Percentiles rank a stretch among this genome's conserved stretches.
Evolutionary conservation across 768 basidiomycete genomes (phyloP).

Genomic region (Trametes elegans): DNA sequence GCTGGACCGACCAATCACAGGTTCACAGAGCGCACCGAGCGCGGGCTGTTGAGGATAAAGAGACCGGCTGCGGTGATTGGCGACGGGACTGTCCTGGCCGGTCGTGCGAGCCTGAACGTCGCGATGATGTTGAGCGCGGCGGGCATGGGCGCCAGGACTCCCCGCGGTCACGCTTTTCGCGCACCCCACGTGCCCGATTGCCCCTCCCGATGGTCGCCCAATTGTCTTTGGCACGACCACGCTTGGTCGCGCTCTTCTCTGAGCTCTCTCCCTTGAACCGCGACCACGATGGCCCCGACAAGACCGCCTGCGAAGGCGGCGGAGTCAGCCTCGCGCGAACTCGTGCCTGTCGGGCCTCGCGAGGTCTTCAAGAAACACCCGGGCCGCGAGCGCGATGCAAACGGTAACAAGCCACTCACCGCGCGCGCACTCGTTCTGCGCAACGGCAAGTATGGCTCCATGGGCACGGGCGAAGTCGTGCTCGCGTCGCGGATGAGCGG

Average conservation of each 20-base stretch:
- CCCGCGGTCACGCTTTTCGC: neutral
- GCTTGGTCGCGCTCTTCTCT: no score
- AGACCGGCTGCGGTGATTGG: neutral
- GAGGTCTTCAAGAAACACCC: constrained; percentile 40
- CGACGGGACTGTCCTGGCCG: neutral
- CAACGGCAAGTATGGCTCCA: constrained; percentile 71
- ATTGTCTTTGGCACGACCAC: no score
- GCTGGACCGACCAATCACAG: neutral
- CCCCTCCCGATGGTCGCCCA: no score
- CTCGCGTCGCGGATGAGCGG: constrained; percentile 61
- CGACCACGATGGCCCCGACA: constrained; percentile 22
- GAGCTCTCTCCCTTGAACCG: no score
- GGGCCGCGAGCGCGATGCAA: constrained; percentile 42
- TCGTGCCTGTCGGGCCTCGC: constrained; percentile 55
- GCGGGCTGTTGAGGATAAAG: neutral
- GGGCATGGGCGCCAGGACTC: neutral
- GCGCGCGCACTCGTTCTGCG: constrained; percentile 71
- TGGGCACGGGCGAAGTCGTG: constrained; percentile 67
- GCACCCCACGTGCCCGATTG: no score
- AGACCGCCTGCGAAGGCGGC: constrained; percentile 8
- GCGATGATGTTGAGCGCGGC: no score
- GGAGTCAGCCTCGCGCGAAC: constrained; percentile 34
- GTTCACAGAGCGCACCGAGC: neutral
- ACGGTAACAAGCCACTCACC: constrained; percentile 60
- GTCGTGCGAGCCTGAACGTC: neutral